Evolutionary conservation across 345 rosid species (phyloP), one percentile per base, ranked within the genome.

Genomic region (Reutealis trisperma): DNA sequence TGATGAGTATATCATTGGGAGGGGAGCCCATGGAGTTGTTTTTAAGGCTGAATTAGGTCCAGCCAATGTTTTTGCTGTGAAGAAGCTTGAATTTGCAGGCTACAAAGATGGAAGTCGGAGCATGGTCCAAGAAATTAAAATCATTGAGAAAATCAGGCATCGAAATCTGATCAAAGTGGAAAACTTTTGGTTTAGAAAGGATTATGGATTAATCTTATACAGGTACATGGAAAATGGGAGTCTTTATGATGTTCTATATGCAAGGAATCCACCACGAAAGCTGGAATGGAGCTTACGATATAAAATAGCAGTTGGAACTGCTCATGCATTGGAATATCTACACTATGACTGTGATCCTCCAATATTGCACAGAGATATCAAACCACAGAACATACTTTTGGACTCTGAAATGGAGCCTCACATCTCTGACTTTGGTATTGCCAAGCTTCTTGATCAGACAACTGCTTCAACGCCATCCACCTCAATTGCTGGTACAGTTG

Each of bases 171-270:
- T 88, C 63, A 88, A 78, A 67, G 65, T 91, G 82, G 97, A 94
- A 84, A 89, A 89, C 8, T 92, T 86, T 80, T 94, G 96, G 97
- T 68, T 86, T 15, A 79, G 87, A 71, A 88, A 88, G 76, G 94
- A 92, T 5, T 84, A 84, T 15, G 96, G 97, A 41, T 76, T 89
- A 63, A 80, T 94, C 81, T 77, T 92, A 66, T 94, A 91, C 79
- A 81, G 74, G 45, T 91, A 82, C 87, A 91, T 94, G 97, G 87
- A 85, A n/a, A 89, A 86, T 65, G 95, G 97, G 78, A 94, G 97
- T 85, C 84, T 94, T 34, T 77, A 76, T 77, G 97, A 92, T 11
- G 84, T 84, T 69, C 79, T 94, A 62, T 89, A 92, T n/a, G 82
- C 52, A 63, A 79, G 0, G 55, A 73, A 52, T 58, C 78, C 84